These are phyloP conservation scores for Psidium friedrichsthalianum DNA, from an alignment of 345 rosid species.

Conservation along the genomic window DNA sequence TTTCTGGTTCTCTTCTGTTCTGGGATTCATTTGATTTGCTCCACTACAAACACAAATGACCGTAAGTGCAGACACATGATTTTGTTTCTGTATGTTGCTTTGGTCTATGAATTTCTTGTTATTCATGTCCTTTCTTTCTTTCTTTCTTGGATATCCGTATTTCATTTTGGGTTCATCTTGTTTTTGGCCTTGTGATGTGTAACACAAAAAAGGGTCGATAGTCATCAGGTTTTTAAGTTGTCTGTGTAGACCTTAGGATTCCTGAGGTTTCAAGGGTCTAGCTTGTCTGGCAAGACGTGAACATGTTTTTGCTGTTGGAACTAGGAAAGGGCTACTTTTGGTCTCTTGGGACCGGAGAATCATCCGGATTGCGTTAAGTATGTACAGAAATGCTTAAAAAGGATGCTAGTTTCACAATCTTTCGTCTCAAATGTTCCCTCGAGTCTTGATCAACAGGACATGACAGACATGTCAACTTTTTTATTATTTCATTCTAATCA, in stretches of 20 bases:
- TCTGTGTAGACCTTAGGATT: neutral
- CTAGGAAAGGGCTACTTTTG: neutral
- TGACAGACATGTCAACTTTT: neutral
- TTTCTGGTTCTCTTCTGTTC: slow-evolving; percentile 5
- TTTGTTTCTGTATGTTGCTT: neutral
- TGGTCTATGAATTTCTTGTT: neutral
- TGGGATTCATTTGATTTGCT: slow-evolving; percentile 3
- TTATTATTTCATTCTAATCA: neutral
- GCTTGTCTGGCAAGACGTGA: neutral
- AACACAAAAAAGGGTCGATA: neutral
- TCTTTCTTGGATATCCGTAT: neutral
- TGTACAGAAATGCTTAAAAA: neutral
- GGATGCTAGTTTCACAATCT: neutral
- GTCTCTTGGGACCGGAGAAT: neutral
- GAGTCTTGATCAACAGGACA: neutral
- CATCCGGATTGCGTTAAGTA: neutral
- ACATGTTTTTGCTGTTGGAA: neutral
- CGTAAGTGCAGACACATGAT: slow-evolving; percentile 3
- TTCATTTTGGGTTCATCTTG: neutral
- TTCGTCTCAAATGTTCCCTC: neutral
- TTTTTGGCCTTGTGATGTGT: neutral
- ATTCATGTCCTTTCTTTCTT: neutral
- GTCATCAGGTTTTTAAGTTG: neutral
- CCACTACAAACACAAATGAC: slow-evolving; percentile 17
- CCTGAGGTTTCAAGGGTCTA: neutral